Base-by-base conservation (phyloP, 2,329 filamentous ascomycete species). In the Periconia macrospinosa region DNA sequence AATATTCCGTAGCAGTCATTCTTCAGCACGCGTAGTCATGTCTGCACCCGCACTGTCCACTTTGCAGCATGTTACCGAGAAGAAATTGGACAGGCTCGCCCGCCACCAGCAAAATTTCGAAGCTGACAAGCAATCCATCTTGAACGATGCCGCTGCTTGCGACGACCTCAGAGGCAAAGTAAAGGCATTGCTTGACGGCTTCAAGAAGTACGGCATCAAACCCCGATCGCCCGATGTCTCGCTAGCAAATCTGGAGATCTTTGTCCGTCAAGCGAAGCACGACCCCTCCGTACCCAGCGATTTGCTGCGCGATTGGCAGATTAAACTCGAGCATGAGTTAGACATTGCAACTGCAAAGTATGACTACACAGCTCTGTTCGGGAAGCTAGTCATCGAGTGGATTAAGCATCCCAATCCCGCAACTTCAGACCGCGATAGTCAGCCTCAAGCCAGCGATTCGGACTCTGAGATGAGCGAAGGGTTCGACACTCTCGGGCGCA, bases 401-500 rank as follows among this genome's bases (percentile, higher is more conserved):
- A 58, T 66, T 33, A 61, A 70, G 6, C 71, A 72, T 63, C 57
- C 60, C 11, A 59, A 60, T 30, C 52, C 58, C 6, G 51, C 41
- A 10, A 27, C 45, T 11, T 46, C 52, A 6, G 30, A 42, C 3
- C 1, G 42, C 17, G 11, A 13, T 2, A 30, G 27, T 6, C 20
- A 41, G 2, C 41, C 37, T 18, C 15, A 41, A 18, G 41, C 17
- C 15, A 48, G 43, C 23, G 50, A 50, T 20, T 56, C 53, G 13
- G 52, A 53, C 41, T 18, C 54, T 1, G 50, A 55, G n/a, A 27
- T 33, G 44, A 53, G 41, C 27, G 57, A 63, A 1, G 75, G 74
- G 14, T 80, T 79, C 45, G 78, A 79, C 37, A 66, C 73, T 9
- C 59, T 80, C 11, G 75, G 74, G 1, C 71, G 73, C 18, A 68